Evolutionary conservation across 257 asterid species (phyloP).

Genomic region (Solanum dulcamara): DNA sequence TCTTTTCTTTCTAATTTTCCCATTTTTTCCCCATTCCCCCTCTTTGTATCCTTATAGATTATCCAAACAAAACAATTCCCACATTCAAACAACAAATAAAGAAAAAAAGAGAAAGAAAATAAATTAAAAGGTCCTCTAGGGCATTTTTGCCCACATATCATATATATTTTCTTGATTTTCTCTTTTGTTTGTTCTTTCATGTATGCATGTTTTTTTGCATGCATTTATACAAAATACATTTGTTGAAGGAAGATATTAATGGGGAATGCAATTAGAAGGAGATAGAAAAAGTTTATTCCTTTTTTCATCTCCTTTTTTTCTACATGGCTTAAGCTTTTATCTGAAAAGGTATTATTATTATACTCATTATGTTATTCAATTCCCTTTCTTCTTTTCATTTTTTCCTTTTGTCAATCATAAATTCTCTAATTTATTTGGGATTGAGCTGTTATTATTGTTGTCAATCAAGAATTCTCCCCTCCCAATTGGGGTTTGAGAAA

Average conservation of each 20-base stretch:
- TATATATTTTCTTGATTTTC: not conserved
- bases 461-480: not conserved
- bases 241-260: slow-evolving; percentile 6
- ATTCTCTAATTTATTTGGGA: not conserved
- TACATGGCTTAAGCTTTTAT: not conserved
- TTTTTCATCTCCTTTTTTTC: slow-evolving; percentile 20
- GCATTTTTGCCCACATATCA: not conserved
- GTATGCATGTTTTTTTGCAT: slow-evolving; percentile 33
- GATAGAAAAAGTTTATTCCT: slow-evolving; percentile 24
- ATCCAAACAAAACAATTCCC: not conserved
- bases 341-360: slow-evolving; percentile 26
- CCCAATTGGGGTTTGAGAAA: not conserved
- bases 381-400: not conserved
- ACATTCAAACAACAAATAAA: not conserved
- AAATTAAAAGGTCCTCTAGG: not conserved
- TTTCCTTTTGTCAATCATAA: not conserved
- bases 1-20: not conserved
- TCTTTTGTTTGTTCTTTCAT: not conserved
- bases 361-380: not conserved
- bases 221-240: slow-evolving; percentile 3
- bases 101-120: not conserved
- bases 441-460: not conserved
- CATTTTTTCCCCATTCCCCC: not conserved
- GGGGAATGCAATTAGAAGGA: slow-evolving; percentile 24
- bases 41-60: not conserved